A percentile compares a stretch with the other conserved stretches of the same genome.
phyloP scores from a whole-genome alignment of 2,329 filamentous ascomycete species.

The Sporothrix sp. region DNA sequence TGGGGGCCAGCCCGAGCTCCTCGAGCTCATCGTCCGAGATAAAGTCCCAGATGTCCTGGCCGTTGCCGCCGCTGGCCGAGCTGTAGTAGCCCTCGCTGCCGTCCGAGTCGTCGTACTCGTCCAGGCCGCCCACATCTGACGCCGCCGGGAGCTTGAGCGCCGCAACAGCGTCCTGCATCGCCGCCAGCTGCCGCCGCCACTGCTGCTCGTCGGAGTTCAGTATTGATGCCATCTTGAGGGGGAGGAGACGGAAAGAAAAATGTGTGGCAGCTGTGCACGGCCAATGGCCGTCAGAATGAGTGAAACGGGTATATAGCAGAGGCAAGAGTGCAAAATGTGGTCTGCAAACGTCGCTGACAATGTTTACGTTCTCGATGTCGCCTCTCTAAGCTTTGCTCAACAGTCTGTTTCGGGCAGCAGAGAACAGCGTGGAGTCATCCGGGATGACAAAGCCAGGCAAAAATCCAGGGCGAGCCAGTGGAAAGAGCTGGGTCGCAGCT shows the following conservation, averaged over 20 bases:
- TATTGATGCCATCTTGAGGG: slow-evolving; percentile 8
- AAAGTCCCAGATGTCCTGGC: slow-evolving; percentile 87
- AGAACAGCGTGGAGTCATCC: slow-evolving; percentile 13
- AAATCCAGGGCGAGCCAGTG: too few relatives aligned
- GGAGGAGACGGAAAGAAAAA: not conserved
- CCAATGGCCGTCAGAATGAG: too few relatives aligned
- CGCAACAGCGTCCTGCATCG: slow-evolving; percentile 79
- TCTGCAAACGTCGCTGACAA: too few relatives aligned
- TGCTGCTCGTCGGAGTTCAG: slow-evolving; percentile 27
- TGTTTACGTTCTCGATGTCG: too few relatives aligned
- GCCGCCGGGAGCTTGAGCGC: slow-evolving; percentile 48
- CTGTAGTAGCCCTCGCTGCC: slow-evolving; percentile 55
- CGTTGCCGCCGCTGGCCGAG: slow-evolving; percentile 38
- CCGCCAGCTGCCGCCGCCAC: slow-evolving; percentile 78
- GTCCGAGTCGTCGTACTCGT: slow-evolving; percentile 40
- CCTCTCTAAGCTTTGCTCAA: too few relatives aligned
- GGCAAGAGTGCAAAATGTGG: too few relatives aligned
- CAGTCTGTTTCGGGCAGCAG: not conserved
- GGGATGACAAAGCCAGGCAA: slow-evolving; percentile 24
- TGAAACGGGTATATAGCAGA: too few relatives aligned
- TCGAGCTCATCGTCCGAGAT: slow-evolving; percentile 68
- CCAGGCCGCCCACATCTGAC: slow-evolving; percentile 23
- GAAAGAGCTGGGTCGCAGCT: slow-evolving; percentile 7
- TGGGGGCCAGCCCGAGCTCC: slow-evolving; percentile 38
- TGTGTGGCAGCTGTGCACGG: too few relatives aligned